Evolutionary conservation across 495 filamentous ascomycete genomes (phyloP).

Genomic region (Gamarada debralockiae): DNA sequence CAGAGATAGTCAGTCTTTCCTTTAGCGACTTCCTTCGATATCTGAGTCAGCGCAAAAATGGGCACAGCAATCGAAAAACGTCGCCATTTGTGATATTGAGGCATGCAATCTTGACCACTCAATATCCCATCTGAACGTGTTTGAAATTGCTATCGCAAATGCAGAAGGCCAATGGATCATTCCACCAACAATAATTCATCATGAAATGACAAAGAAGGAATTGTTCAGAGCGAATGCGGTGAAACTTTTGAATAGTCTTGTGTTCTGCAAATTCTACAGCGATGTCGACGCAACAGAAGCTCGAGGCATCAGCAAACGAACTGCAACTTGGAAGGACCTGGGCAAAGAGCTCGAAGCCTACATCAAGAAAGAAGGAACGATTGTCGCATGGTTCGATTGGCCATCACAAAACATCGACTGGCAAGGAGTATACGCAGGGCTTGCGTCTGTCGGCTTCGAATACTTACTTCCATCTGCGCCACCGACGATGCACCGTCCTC

Average conservation of each 20-base stretch:
- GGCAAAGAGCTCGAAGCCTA: slow-evolving; percentile 7
- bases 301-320: slow-evolving; percentile 7
- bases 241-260: slow-evolving; percentile 7
- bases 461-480: no score
- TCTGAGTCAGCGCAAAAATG: slow-evolving; percentile 5
- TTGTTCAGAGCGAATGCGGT: slow-evolving; percentile 6
- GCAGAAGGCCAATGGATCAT: slow-evolving; percentile 9
- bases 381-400: slow-evolving; percentile 8
- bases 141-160: slow-evolving; percentile 12
- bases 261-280: slow-evolving; percentile 10
- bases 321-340: slow-evolving; percentile 6
- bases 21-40: slow-evolving; percentile 4
- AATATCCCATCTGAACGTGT: no score
- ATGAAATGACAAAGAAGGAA: slow-evolving; percentile 7
- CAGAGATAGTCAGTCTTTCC: slow-evolving; percentile 2
- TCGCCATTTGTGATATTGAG: no score
- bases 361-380: slow-evolving; percentile 5
- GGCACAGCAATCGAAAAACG: slow-evolving; percentile 7
- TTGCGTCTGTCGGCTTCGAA: slow-evolving; percentile 9
- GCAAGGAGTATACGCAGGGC: slow-evolving; percentile 11
- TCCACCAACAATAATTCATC: slow-evolving; percentile 10
- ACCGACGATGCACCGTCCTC: no score
- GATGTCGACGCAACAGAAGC: slow-evolving; percentile 9
- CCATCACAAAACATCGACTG: slow-evolving; percentile 9
- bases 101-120: no score